Base-by-base conservation (phyloP, 2,329 filamentous ascomycete species). In the Didymella segeticola region DNA sequence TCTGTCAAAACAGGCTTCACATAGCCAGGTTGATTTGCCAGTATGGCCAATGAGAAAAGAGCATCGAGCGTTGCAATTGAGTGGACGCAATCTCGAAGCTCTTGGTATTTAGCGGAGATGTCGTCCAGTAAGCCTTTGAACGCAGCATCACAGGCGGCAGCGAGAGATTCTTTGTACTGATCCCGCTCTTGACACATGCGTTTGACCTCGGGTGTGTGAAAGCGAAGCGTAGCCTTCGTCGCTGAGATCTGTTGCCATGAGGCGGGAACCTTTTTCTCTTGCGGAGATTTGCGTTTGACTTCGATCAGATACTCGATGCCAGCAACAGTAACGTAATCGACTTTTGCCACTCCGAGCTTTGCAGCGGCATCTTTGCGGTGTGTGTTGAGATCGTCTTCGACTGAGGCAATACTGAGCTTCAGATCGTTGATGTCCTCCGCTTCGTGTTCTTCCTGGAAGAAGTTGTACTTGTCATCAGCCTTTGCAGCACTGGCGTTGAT, bases 251-350 rank as follows among this genome's bases (percentile, higher is more conserved):
- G 98, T 60, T 85, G 82, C 95, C 95, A 99, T 0, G 91, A 96
- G 4, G 95, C 93, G 0, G 95, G 95, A 0, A 99, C 91, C 52
- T 88, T 86, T 71, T 92, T 95, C 56, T 97, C 82, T 47, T 91
- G 85, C 0, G 62, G 61, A 22, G 70, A 67, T 1, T 83, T 82
- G 73, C 96, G 97, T 62, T 90, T 83, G 5, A 99, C 89, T 75
- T 98, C 95, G 66, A 99, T 90, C 17, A 99, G 84, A 70, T 91
- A 99, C 71, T 98, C 95, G 63, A 98, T 96, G 7, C 93, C 93
- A 1, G 91, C 85, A 7, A 95, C 90, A 0, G 91, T 95, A 22
- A 87, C 86, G 69, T 96, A 99, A 5, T 87, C 82, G 19, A 95
- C 84, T 38, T 86, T 84, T 2, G 79, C 89, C 70, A 87, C 89